These are phyloP conservation scores for Claviceps sorghi DNA, from an alignment of 2,329 filamentous ascomycete genomes.

Conservation along the genomic window DNA sequence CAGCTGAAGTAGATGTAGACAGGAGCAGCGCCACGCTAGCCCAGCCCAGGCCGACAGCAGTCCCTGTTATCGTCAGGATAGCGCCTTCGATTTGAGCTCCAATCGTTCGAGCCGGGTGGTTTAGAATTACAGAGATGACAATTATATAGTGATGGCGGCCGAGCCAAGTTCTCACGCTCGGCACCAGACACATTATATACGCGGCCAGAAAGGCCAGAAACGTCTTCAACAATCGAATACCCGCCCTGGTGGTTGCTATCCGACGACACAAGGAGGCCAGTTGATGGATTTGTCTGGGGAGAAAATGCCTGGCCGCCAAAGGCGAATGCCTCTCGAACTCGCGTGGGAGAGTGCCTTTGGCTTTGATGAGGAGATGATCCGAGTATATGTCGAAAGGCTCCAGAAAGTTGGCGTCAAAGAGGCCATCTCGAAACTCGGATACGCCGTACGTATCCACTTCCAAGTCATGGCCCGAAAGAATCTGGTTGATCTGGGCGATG, in stretches of 20 bases:
- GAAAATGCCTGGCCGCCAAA: conserved; percentile 30
- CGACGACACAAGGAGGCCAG: conserved; percentile 23
- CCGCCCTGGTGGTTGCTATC: conserved; percentile 33
- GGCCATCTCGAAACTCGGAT: conserved; percentile 29
- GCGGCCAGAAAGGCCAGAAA: conserved; percentile 42
- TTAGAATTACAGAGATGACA: conserved; percentile 40
- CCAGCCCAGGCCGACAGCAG: conserved; percentile 39
- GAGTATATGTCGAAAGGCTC: conserved; percentile 24
- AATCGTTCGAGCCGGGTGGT: conserved; percentile 40
- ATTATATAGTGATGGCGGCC: conserved; percentile 41
- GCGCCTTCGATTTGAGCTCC: conserved; percentile 44
- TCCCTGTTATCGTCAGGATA: conserved; percentile 37
- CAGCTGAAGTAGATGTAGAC: conserved; percentile 33
- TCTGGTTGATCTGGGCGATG: conserved; percentile 19
- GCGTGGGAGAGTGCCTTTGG: conserved; percentile 30
- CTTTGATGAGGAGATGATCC: conserved; percentile 25
- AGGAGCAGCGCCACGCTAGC: conserved; percentile 38
- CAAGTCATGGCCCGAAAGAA: conserved; percentile 20
- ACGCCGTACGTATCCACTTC: conserved; percentile 28
- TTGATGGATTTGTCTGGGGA: conserved; percentile 33
- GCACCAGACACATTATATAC: conserved; percentile 40
- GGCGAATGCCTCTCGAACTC: conserved; percentile 32
- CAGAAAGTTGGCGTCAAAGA: conserved; percentile 34
- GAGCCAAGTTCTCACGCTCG: conserved; percentile 31
- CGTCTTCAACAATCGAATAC: conserved; percentile 36